Conservation (phyloP, 2,329 filamentous ascomycete genomes). For the Pseudofabraea citricarpa region DNA sequence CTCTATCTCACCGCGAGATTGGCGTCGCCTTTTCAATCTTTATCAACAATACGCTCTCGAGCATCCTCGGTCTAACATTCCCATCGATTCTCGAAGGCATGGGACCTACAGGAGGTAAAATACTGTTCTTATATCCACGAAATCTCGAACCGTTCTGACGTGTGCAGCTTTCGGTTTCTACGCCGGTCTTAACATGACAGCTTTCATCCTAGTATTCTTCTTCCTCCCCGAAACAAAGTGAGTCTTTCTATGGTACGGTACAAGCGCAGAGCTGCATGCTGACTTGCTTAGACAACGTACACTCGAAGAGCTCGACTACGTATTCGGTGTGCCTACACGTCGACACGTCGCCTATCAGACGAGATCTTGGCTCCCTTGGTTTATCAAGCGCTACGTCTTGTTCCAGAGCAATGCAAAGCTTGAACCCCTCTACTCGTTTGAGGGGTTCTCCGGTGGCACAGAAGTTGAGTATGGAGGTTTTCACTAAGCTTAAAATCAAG, state of each 20-base stretch:
- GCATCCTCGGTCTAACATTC: conserved; percentile 33
- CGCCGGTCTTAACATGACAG: conserved; percentile 52
- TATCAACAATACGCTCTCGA: conserved; percentile 26
- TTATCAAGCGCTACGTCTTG: conserved; percentile 52
- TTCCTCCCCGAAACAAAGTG: conserved; percentile 50
- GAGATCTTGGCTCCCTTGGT: conserved; percentile 56
- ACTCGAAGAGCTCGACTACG: conserved; percentile 53
- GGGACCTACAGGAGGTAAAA: conserved; percentile 33
- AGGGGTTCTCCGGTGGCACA: conserved; percentile 9
- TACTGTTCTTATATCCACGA: neutral
- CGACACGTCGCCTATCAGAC: conserved; percentile 12
- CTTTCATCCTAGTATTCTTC: conserved; percentile 59
- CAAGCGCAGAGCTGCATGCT: neutral
- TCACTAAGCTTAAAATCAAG: neutral
- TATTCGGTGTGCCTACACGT: conserved; percentile 53
- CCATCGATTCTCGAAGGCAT: conserved; percentile 40
- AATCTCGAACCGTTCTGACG: neutral
- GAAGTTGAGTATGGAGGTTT: neutral
- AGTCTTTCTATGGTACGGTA: conserved; percentile 10
- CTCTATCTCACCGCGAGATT: conserved; percentile 45
- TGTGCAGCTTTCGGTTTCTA: conserved; percentile 54
- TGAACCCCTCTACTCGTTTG: conserved; percentile 46
- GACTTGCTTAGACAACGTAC: conserved; percentile 36
- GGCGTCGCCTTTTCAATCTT: conserved; percentile 28
- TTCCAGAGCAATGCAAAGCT: conserved; percentile 40